Evolutionary conservation across 176 grass and related monocot genomes (phyloP).

Genomic region (Thalia dealbata): DNA sequence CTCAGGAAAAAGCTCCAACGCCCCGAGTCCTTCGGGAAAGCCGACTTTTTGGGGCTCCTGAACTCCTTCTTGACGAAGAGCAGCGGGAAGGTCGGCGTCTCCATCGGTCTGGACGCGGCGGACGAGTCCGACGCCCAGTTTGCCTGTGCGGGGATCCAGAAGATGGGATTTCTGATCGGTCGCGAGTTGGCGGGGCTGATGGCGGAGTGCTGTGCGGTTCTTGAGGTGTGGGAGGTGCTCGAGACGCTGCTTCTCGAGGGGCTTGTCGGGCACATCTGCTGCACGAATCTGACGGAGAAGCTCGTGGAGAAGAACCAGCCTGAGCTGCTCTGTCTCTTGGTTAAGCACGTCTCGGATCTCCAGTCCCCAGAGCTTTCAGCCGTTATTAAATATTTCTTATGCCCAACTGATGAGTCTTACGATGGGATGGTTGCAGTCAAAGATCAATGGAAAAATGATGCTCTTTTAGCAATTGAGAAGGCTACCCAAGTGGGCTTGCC

Average conservation of each 20-base stretch:
- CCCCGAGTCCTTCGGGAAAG: background rate
- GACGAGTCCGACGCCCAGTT: background rate
- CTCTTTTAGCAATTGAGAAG: conserved; percentile 36
- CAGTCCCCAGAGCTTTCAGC: conserved; percentile 45
- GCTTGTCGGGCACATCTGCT: conserved; percentile 27
- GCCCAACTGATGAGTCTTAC: conserved; percentile 44
- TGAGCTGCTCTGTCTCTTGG: conserved; percentile 42
- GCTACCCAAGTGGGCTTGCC: conserved; percentile 19
- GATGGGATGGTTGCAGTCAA: conserved; percentile 43
- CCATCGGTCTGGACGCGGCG: background rate
- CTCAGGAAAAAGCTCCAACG: background rate
- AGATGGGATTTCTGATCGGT: conserved; percentile 1
- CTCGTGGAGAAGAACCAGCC: conserved; percentile 30
- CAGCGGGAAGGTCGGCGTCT: conserved; percentile 3
- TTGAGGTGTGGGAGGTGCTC: background rate
- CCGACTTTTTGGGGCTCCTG: background rate
- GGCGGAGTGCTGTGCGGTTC: background rate
- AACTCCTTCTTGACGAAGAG: background rate
- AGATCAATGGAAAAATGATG: conserved; percentile 47
- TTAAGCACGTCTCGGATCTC: conserved; percentile 48
- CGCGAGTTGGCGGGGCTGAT: background rate
- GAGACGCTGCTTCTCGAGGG: conserved; percentile 11
- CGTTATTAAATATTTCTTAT: conserved; percentile 46
- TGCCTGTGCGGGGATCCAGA: background rate
- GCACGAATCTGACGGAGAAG: conserved; percentile 27